Percentiles rank a stretch among this genome's conserved stretches.
These are phyloP conservation scores for Hippophae gyantsensis DNA, from an alignment of 306 rosid species.

Conservation along the genomic window DNA sequence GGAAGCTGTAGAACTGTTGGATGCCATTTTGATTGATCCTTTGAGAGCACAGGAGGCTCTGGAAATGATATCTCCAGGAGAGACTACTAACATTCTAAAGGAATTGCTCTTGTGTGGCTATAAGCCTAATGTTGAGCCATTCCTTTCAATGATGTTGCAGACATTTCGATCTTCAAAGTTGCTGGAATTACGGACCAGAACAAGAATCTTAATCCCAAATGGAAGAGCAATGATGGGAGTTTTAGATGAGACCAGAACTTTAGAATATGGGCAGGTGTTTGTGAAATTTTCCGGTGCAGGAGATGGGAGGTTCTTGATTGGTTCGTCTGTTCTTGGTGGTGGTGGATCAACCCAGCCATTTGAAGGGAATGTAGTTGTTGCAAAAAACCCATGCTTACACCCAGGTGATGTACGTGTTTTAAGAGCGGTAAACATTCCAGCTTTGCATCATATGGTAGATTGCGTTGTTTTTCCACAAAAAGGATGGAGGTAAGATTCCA, in stretches of 20 bases:
- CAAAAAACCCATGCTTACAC: constrained; percentile 76
- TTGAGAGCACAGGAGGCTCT: constrained; percentile 60
- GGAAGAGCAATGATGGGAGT: constrained; percentile 96
- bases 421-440: constrained; percentile 52
- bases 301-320: constrained; percentile 16
- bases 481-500: constrained; percentile 44
- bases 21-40: constrained; percentile 53
- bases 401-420: constrained; percentile 85
- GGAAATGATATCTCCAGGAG: constrained; percentile 69
- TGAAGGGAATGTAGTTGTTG: constrained; percentile 41
- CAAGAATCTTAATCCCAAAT: constrained; percentile 55
- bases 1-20: constrained; percentile 46
- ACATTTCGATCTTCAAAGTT: constrained; percentile 68
- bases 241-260: constrained; percentile 72
- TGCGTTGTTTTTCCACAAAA: constrained; percentile 76
- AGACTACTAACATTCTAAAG: constrained; percentile 60
- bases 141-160: constrained; percentile 78
- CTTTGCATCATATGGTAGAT: constrained; percentile 69
- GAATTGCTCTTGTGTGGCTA: constrained; percentile 78
- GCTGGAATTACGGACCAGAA: constrained; percentile 49
- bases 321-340: constrained; percentile 2
- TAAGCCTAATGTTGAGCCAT: constrained; percentile 69
- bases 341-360: constrained; percentile 7
- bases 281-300: constrained; percentile 40
- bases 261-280: constrained; percentile 79